A percentile compares a stretch with the other conserved stretches of the same genome.
Evolutionary conservation across 176 grass and related monocot genomes (phyloP).

Genomic region (Cenchrus americanus): DNA sequence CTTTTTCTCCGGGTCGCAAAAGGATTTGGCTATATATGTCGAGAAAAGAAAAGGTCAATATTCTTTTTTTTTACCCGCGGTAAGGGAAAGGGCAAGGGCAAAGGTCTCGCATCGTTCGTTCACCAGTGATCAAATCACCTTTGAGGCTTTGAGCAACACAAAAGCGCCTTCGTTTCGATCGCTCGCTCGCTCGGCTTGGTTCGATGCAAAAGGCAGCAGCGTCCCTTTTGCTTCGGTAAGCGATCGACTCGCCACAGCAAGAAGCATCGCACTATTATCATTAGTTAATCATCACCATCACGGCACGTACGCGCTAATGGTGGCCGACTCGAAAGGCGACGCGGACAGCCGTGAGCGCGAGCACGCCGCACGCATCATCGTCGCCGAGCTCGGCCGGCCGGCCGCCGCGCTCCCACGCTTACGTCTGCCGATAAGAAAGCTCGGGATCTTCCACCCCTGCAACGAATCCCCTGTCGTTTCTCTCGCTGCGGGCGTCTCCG

Average conservation of each 20-base stretch:
- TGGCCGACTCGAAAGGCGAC: slow-evolving; percentile 54
- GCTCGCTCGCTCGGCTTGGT: not conserved
- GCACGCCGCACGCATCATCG: not conserved
- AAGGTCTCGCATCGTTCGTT: not conserved
- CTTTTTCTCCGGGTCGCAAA: not conserved
- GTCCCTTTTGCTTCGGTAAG: slow-evolving; percentile 26
- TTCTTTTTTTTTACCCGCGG: not conserved
- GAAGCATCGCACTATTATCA: not conserved
- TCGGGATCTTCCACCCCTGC: not conserved
- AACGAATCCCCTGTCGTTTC: not conserved
- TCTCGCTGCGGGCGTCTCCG: not conserved
- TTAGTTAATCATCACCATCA: slow-evolving; percentile 38
- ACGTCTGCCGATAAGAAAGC: slow-evolving; percentile 22
- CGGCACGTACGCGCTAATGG: slow-evolving; percentile 31
- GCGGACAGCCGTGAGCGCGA: slow-evolving; percentile 33
- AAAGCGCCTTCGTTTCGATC: not conserved
- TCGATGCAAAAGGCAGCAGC: not conserved
- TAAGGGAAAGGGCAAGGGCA: too few relatives aligned
- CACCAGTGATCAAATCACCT: not conserved
- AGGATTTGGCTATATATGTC: not conserved
- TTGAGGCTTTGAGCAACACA: not conserved
- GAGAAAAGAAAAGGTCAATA: not conserved
- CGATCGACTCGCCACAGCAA: not conserved
- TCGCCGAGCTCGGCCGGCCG: not conserved
- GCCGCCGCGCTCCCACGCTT: not conserved